Percentiles rank a stretch among this genome's conserved stretches.
Evolutionary conservation across 345 rosid species (phyloP).

Genomic region (Mangifera indica): DNA sequence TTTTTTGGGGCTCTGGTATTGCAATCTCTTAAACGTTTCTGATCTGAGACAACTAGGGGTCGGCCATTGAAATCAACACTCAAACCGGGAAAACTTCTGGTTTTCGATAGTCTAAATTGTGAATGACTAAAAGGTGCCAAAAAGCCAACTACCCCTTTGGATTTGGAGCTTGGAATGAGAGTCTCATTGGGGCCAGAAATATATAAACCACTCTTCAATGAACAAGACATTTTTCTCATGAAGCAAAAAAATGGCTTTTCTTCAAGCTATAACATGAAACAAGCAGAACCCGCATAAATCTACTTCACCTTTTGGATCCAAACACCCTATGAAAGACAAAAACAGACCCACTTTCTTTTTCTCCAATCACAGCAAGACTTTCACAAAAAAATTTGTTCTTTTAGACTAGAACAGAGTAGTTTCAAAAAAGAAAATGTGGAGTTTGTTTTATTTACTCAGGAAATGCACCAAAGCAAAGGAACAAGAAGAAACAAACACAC

Average conservation of each 20-base stretch:
- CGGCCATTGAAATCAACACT: slow-evolving; percentile 38
- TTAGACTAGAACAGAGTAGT: neutral
- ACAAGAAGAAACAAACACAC: neutral
- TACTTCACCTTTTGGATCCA: slow-evolving; percentile 9
- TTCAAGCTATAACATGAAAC: neutral
- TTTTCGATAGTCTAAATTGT: slow-evolving; percentile 25
- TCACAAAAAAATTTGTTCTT: no score
- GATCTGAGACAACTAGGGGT: slow-evolving; percentile 32
- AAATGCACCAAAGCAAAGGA: neutral
- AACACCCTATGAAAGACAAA: no score
- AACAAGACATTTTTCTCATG: no score
- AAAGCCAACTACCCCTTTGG: slow-evolving; percentile 22
- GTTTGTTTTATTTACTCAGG: neutral
- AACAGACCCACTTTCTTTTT: no score
- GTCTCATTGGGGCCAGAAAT: slow-evolving; percentile 30
- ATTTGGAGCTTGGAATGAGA: slow-evolving; percentile 14
- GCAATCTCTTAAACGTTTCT: slow-evolving; percentile 28
- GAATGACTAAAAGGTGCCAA: slow-evolving; percentile 23
- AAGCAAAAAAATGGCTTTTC: neutral
- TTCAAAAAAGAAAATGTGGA: neutral
- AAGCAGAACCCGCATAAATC: slow-evolving; percentile 4
- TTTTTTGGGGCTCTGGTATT: slow-evolving; percentile 25
- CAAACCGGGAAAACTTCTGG: slow-evolving; percentile 29
- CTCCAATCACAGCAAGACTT: no score
- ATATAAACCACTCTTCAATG: neutral